Percentiles rank a stretch among this genome's conserved stretches.
Conservation (phyloP, 2,329 filamentous ascomycete species). For the Fusarium devonianum region DNA sequence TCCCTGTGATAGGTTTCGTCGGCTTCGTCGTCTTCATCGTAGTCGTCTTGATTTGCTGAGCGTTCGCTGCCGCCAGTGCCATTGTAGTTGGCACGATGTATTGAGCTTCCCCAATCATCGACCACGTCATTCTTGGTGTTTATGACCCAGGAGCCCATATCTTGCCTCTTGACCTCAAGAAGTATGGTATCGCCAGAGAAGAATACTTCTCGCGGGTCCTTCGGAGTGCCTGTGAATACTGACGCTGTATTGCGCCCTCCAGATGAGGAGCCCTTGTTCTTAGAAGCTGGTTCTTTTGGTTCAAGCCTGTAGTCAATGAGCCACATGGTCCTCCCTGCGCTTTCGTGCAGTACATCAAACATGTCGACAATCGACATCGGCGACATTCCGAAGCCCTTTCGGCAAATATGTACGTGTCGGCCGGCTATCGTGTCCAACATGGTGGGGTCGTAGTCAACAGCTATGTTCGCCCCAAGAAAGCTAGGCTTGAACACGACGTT, state of each 20-base stretch:
- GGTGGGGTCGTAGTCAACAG: constrained; percentile 15
- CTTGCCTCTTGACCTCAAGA: constrained; percentile 10
- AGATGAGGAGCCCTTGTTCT: too few species aligned
- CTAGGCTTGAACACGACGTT: not conserved
- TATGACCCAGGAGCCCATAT: constrained; percentile 1
- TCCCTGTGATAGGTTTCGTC: not conserved
- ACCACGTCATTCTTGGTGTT: not conserved
- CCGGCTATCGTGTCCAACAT: not conserved
- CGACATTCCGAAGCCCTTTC: not conserved
- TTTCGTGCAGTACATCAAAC: not conserved
- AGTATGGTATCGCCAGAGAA: constrained; percentile 4
- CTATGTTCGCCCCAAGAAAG: constrained; percentile 18
- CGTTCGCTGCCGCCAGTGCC: too few species aligned
- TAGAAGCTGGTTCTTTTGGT: too few species aligned
- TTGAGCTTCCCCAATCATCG: too few species aligned
- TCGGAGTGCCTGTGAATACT: accelerated
- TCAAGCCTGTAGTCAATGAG: constrained; percentile 13
- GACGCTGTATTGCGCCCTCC: too few species aligned
- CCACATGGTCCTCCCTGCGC: constrained; percentile 9
- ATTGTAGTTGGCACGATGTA: too few species aligned
- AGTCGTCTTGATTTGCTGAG: too few species aligned
- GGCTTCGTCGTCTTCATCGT: too few species aligned
- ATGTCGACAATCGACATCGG: not conserved
- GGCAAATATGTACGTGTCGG: not conserved
- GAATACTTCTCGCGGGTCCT: not conserved